Evolutionary conservation across 805 yeast genomes (phyloP), one percentile per base, ranked within the genome.

Genomic region (Barnettozyma wickerhamii): DNA sequence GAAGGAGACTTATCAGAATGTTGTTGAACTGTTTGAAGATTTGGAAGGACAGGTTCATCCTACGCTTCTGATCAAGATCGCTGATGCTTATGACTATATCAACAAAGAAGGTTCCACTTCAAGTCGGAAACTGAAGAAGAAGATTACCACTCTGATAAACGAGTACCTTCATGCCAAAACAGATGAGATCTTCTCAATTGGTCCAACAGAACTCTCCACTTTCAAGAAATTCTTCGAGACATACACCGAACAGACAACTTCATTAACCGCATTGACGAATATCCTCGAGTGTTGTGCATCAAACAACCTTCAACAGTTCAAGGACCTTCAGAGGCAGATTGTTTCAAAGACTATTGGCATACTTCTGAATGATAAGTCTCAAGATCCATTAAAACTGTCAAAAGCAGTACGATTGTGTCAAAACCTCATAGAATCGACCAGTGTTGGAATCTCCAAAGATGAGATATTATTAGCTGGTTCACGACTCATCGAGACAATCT

Each of bases 21-120:
- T 49, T 9, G 30, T 41, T 4, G 26, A 28, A 6, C 28, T 37
- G 14, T 31, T 50, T 15, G 32, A 40, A 10, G 29, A 30, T 1
- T 12, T 27, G 6, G 32, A 40, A 19, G 13, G 33, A 9, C 23
- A 21, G 13, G 12, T 34, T 15, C 31, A 35, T 19, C 38, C 42
- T 6, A 4, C 17, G 15, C 19, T 40, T n/a, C 27, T 40, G 19
- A 31, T 40, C 17, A 27, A 32, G n/a, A 20, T 34, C 6, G 20
- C 20, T 12, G 37, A 36, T 28, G 36, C 43, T 17, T 40, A 24
- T 20, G 19, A 14, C 5, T 12, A 7, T 19, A 28, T 10, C 18
- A 15, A 17, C 6, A 33, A 10, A 13, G 15, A 15, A 6, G 15
- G 6, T 4, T 10, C 7, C 9, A 33, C 28, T 15, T 19, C 29